phyloP scores from a whole-genome alignment of 257 asterid species.

The Cruciata laevipes region DNA sequence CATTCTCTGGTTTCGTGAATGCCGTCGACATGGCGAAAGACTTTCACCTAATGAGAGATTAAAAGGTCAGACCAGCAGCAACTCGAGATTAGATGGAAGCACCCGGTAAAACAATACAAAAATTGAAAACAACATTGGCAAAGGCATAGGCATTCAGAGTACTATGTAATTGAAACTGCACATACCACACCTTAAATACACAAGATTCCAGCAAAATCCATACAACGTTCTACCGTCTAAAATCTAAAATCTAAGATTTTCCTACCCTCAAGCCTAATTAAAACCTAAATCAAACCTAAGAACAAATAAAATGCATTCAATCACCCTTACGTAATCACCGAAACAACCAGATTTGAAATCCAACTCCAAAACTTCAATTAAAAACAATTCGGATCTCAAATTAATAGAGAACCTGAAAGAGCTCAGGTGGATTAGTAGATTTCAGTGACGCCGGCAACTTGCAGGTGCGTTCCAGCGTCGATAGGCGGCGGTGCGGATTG shows the following conservation, averaged over 20 bases:
- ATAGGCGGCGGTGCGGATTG: neutral
- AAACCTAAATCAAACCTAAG: neutral
- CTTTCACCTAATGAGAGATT: neutral
- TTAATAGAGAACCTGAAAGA: neutral
- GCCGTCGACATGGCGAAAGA: conserved; percentile 13
- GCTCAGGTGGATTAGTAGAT: neutral
- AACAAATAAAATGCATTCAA: neutral
- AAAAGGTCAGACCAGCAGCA: neutral
- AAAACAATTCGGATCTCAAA: neutral
- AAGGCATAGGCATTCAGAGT: neutral
- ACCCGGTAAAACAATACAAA: no score
- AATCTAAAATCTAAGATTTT: neutral
- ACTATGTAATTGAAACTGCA: no score
- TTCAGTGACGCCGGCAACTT: neutral
- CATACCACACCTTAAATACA: neutral
- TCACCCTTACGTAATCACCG: neutral
- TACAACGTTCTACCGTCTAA: neutral
- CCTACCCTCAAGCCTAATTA: neutral
- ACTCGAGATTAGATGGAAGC: neutral
- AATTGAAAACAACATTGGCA: neutral
- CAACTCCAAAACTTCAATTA: neutral
- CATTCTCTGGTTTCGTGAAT: conserved; percentile 33
- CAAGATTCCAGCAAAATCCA: neutral
- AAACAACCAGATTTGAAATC: neutral
- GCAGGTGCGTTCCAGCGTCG: neutral